Conservation (phyloP, 2,329 filamentous ascomycete genomes). For the Fusarium lateritium region DNA sequence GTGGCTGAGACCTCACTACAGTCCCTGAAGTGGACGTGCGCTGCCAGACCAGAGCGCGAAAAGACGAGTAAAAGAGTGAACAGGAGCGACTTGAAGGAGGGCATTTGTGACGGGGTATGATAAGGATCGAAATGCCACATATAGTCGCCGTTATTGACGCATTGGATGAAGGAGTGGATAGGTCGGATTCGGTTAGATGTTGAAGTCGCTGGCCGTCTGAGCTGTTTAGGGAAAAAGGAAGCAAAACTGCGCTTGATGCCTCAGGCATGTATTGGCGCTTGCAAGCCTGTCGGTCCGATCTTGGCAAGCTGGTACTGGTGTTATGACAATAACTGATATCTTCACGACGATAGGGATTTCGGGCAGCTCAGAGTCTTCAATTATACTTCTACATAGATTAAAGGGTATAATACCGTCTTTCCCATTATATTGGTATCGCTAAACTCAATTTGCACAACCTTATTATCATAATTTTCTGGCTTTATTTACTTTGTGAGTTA, state of each 20-base stretch:
- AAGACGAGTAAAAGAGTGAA: slow-evolving; percentile 9
- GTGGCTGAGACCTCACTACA: slow-evolving; percentile 28
- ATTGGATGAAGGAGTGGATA: slow-evolving; percentile 23
- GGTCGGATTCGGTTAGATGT: slow-evolving; percentile 1
- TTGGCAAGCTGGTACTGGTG: too few relatives aligned
- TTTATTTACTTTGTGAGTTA: too few relatives aligned
- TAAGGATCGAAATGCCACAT: not conserved
- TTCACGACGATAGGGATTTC: too few relatives aligned
- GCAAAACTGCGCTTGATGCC: slow-evolving; percentile 4
- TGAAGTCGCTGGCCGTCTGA: slow-evolving; percentile 2
- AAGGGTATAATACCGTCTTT: too few relatives aligned
- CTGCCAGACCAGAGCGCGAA: slow-evolving; percentile 14
- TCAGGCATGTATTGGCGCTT: not conserved
- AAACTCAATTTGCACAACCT: too few relatives aligned
- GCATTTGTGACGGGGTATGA: slow-evolving; percentile 6
- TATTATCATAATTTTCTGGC: too few relatives aligned
- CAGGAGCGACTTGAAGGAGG: slow-evolving; percentile 7
- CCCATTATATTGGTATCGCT: too few relatives aligned
- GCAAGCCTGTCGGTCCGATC: too few relatives aligned
- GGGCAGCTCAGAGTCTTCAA: too few relatives aligned
- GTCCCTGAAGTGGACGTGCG: slow-evolving; percentile 36
- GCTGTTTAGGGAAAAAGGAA: slow-evolving; percentile 7
- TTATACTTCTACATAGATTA: too few relatives aligned
- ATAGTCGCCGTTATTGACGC: not conserved
- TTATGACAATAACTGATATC: too few relatives aligned